A percentile compares a stretch with the other conserved stretches of the same genome.
Evolutionary conservation across 495 filamentous ascomycete species (phyloP).

Genomic region (Aspergillus hancockii): DNA sequence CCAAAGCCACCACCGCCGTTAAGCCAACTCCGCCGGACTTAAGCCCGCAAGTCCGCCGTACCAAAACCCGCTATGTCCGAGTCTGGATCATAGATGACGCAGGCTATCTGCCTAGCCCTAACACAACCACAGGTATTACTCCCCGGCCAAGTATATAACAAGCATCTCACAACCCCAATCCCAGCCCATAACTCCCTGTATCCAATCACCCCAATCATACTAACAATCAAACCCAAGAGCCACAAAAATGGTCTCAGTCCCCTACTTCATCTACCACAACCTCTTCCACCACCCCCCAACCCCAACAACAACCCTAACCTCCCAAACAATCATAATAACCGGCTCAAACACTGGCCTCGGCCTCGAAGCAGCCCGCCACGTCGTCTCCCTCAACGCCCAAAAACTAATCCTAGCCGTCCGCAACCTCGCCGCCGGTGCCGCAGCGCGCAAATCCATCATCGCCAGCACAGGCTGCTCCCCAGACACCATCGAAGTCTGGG

Average conservation of each 20-base stretch:
- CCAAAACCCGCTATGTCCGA: too few species aligned
- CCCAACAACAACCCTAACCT: constrained; percentile 37
- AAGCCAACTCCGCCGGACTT: too few species aligned
- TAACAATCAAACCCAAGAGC: neutral
- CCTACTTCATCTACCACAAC: constrained; percentile 46
- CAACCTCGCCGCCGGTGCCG: constrained; percentile 45
- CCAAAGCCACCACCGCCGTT: too few species aligned
- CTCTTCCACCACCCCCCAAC: constrained; percentile 38
- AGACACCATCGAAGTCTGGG: constrained; percentile 54
- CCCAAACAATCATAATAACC: constrained; percentile 52
- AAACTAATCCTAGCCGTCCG: constrained; percentile 59
- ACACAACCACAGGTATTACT: too few species aligned
- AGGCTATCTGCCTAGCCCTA: too few species aligned
- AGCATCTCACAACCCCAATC: too few species aligned
- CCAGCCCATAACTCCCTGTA: neutral
- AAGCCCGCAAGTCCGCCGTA: too few species aligned
- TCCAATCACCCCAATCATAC: neutral
- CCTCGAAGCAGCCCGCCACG: constrained; percentile 47
- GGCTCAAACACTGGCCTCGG: constrained; percentile 57
- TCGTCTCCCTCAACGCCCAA: constrained; percentile 45
- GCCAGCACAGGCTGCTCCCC: constrained; percentile 36
- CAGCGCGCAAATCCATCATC: constrained; percentile 34
- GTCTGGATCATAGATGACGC: too few species aligned
- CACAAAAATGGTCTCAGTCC: neutral
- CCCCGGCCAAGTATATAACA: too few species aligned